Evolutionary conservation across 345 rosid genomes (phyloP).

Genomic region (Crucihimalaya himalaica): DNA sequence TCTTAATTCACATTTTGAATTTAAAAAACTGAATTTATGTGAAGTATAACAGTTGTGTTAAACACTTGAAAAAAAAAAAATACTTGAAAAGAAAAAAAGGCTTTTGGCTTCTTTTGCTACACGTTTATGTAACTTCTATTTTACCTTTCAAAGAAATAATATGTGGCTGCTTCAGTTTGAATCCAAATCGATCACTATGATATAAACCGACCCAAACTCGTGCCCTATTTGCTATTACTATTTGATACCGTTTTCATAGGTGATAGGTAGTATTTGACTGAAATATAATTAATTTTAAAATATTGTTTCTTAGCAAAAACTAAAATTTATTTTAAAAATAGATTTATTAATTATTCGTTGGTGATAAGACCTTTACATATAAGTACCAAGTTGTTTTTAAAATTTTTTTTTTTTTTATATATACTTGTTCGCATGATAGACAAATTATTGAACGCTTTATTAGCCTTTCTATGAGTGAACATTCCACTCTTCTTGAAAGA

Average conservation of each 20-base stretch:
- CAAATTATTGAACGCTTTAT: slow-evolving; percentile 38
- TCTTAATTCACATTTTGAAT: background rate
- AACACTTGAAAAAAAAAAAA: background rate
- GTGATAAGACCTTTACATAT: slow-evolving; percentile 21
- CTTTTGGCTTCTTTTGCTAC: background rate
- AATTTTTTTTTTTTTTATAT: background rate
- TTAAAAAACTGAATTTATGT: background rate
- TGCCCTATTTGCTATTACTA: slow-evolving; percentile 3
- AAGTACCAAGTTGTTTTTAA: slow-evolving; percentile 21
- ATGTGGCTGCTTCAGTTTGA: slow-evolving; percentile 4
- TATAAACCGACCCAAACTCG: background rate
- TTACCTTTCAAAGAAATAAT: background rate
- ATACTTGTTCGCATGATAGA: slow-evolving; percentile 32
- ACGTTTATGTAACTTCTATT: background rate
- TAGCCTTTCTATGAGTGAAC: slow-evolving; percentile 30
- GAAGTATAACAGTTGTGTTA: background rate
- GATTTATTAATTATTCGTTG: background rate
- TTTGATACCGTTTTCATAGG: background rate
- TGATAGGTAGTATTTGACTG: background rate
- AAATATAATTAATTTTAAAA: background rate
- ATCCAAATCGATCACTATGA: slow-evolving; percentile 20
- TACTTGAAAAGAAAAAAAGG: background rate
- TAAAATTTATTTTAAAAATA: background rate
- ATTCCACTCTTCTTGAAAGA: slow-evolving; percentile 37
- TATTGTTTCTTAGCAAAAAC: background rate